phyloP scores from a whole-genome alignment of 2,329 filamentous ascomycete species.

The Fusarium penzigii region DNA sequence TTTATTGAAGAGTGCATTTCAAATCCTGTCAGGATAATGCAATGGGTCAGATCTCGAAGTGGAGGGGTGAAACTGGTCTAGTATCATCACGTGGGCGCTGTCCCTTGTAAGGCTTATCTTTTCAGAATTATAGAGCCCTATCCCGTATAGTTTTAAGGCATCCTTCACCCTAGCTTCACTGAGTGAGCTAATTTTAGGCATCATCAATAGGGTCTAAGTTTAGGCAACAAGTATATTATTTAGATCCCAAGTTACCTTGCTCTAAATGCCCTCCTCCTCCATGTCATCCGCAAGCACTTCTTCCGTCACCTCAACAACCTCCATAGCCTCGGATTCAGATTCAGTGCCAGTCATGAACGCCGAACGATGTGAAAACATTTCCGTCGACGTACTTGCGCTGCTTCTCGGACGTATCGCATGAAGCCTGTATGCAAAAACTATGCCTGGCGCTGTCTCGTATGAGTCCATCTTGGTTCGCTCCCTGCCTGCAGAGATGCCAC shows the following conservation, averaged over 20 bases:
- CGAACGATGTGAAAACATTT: background rate
- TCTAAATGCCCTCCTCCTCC: background rate
- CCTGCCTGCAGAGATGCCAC: background rate
- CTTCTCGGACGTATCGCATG: background rate
- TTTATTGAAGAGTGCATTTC: too few species aligned
- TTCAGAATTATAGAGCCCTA: too few species aligned
- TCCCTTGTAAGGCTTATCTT: too few species aligned
- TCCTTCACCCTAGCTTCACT: too few species aligned
- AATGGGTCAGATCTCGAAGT: too few species aligned
- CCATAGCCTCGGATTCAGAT: background rate
- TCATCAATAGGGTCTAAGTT: too few species aligned
- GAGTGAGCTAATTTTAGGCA: too few species aligned
- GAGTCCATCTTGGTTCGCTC: background rate
- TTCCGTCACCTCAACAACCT: background rate
- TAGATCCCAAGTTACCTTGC: background rate
- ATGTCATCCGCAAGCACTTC: background rate
- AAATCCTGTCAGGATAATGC: too few species aligned
- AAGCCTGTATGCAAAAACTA: slow-evolving; percentile 1
- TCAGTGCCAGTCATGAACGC: background rate
- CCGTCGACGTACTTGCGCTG: background rate
- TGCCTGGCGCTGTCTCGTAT: background rate
- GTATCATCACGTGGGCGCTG: too few species aligned
- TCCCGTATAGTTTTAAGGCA: too few species aligned
- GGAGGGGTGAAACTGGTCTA: too few species aligned
- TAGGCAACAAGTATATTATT: too few species aligned